Evolutionary conservation across 108 stramenopile genomes (phyloP).

Genomic region (Nitzschia putrida): DNA sequence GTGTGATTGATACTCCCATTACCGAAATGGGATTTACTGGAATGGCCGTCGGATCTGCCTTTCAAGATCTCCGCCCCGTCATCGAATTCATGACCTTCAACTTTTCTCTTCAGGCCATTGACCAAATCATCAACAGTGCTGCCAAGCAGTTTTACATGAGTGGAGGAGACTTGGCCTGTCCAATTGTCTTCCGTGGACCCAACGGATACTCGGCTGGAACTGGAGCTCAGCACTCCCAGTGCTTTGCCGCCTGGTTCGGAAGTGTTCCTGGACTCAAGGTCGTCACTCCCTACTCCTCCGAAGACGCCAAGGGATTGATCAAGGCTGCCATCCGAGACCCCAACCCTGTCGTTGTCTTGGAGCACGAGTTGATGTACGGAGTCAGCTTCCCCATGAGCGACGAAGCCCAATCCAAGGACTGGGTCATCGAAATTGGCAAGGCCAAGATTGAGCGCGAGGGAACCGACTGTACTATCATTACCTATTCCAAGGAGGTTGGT

Average conservation of each 20-base stretch:
- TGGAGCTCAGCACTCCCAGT: conserved; percentile 99
- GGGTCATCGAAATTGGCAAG: conserved; percentile 89
- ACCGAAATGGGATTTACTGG: conserved; percentile 99
- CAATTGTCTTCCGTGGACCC: conserved; percentile 98
- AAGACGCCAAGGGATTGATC: conserved; percentile 97
- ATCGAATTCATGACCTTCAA: conserved; percentile 99
- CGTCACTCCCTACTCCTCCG: conserved; percentile 92
- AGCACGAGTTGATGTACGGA: conserved; percentile 99
- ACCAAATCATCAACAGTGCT: conserved; percentile 96
- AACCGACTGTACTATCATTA: conserved; percentile 93
- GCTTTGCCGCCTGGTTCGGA: conserved; percentile 98
- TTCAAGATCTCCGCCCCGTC: conserved; percentile 92
- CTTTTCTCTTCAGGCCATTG: conserved; percentile 99
- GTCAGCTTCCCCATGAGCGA: conserved; percentile 93
- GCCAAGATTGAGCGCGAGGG: conserved; percentile 92
- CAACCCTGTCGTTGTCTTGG: conserved; percentile 97
- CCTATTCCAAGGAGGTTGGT: conserved; percentile 93
- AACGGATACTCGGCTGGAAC: conserved; percentile 98
- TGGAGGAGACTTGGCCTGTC: conserved; percentile 92
- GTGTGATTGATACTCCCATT: conserved; percentile 99
- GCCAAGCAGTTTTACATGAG: conserved; percentile 99
- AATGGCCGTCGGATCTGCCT: conserved; percentile 93
- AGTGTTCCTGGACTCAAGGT: conserved; percentile 93
- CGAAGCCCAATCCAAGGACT: conserved; percentile 88
- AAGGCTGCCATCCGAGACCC: conserved; percentile 99